Evolutionary conservation across 2,329 filamentous ascomycete species (phyloP), one percentile per base, ranked within the genome.

Genomic region (Byssochlamys sp.): DNA sequence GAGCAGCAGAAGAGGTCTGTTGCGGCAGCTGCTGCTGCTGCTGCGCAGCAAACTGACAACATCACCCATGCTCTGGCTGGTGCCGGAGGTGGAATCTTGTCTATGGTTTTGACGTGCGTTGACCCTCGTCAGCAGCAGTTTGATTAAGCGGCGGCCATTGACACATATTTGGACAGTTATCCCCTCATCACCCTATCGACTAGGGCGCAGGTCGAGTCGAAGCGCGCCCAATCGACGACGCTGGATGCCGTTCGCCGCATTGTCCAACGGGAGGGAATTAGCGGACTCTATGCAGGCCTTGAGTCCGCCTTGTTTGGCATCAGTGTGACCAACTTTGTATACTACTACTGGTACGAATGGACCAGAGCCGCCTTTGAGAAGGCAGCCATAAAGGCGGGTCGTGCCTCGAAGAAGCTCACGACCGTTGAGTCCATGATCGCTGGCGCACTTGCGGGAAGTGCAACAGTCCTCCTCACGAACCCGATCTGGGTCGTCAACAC

Each of bases 281-380:
- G 84, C 1, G 94, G 94, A 31, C 84, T 99, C 35, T 99, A 97
- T 73, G 86, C 94, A 5, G 94, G 94, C 49, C 84, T 99, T 59
- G 90, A 95, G 74, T 95, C 89, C 61, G 94, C 94, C 55, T 81
- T 99, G 52, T 96, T 99, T 74, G 94, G 94, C 73, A 97, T 99
- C 79, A 94, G 89, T 74, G 87, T 99, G 66, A 99, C 94, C 67
- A 99, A 99, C 80, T 99, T 99, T 72, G 92, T 99, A 53, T 99
- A 99, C 81, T 99, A 99, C 79, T 99, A 97, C 81, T 99, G 84
- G 92, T 99, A 97, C 76, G 94, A 99, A 78, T 99, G 90, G 89
- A 94, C 91, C 61, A 86, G 91, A 59, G 82, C 87, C 54, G 88
- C 88, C 71, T 96, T 97, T 77, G 90, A 78, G 63, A 77, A 81